Evolutionary conservation across 331 rosid genomes (phyloP), one percentile per base, ranked within the genome.

Genomic region (Malus hybrid): DNA sequence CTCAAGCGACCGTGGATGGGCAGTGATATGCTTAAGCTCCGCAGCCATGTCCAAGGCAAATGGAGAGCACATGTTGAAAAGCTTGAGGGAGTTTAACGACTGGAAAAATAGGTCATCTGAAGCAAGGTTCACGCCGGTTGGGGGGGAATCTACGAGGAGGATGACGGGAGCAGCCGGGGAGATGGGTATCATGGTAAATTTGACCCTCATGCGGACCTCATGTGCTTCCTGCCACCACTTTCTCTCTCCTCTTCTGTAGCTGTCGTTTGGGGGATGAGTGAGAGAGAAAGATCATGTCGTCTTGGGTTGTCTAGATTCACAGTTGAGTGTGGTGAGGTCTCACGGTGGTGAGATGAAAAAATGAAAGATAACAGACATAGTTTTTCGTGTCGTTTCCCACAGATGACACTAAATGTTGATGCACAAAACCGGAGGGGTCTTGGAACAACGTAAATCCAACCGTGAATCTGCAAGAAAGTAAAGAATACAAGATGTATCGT

Each of bases 181-280:
- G 56, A 50, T 16, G 80, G 83, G 72, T 72, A 80, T 2, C 74
- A 74, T 61, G 39, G 87, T 77, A 73, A 82, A 73, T 16, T 42
- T 1, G 16, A 4, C 18, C 1, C 16, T 27, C 1, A 10, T 27
- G 24, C 22, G 62, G 62, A 67, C 16, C 52, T 32, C 66, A 32
- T 28, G 14, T 3, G 6, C 66, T 78, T 78, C 86, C 86, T 80
- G 83, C 80, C 85, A 73, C 55, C 67, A 52, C 24, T 9, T 7
- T 24, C 20, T 50, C 56, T 50, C 66, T 73, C 32, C 1, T 39
- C 46, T 56, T 33, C 67, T 4, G 33, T 57, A 11, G 24, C 29
- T 72, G 54, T 65, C 69, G 29, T 39, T 28, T 5, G 12, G 2
- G 6, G 34, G 56, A 50, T 5, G 56, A 50, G 56, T 14, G 24